Conservation (phyloP, 2,329 filamentous ascomycete genomes). For the Cercospora beticola region DNA sequence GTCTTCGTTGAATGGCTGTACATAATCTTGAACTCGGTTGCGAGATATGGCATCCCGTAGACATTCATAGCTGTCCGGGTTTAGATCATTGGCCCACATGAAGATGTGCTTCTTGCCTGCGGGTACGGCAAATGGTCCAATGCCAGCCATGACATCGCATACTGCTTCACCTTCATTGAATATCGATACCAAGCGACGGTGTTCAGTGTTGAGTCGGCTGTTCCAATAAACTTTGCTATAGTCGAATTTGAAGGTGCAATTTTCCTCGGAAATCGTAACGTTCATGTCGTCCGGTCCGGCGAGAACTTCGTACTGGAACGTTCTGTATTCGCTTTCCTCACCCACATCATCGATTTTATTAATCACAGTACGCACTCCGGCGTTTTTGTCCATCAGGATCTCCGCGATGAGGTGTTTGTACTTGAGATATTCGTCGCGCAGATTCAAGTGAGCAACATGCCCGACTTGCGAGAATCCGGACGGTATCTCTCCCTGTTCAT, state of each 20-base stretch:
- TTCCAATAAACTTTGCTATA: slow-evolving; percentile 99
- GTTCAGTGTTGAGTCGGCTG: slow-evolving; percentile 83
- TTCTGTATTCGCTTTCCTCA: slow-evolving; percentile 79
- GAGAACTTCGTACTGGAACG: slow-evolving; percentile 89
- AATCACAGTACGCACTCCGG: slow-evolving; percentile 79
- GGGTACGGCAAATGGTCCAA: slow-evolving; percentile 91
- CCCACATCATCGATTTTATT: slow-evolving; percentile 94
- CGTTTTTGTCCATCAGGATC: slow-evolving; percentile 87
- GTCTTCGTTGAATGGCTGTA: slow-evolving; percentile 77
- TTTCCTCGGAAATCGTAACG: slow-evolving; percentile 77
- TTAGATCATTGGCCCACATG: slow-evolving; percentile 96
- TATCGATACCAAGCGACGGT: slow-evolving; percentile 71
- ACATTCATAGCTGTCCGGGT: slow-evolving; percentile 78
- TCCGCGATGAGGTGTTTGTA: slow-evolving; percentile 85
- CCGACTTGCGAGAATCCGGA: slow-evolving; percentile 85
- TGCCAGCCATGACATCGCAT: slow-evolving; percentile 95
- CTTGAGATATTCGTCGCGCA: slow-evolving; percentile 76
- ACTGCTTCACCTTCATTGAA: slow-evolving; percentile 86
- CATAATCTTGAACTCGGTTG: slow-evolving; percentile 77
- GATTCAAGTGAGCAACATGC: slow-evolving; percentile 90
- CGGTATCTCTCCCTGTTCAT: slow-evolving; percentile 76
- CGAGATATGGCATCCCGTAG: slow-evolving; percentile 67
- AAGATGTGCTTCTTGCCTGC: slow-evolving; percentile 88
- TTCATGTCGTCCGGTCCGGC: slow-evolving; percentile 78
- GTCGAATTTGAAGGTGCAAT: slow-evolving; percentile 87